Conservation (phyloP, 2,329 filamentous ascomycete species). For the Phialophora macrospora region DNA sequence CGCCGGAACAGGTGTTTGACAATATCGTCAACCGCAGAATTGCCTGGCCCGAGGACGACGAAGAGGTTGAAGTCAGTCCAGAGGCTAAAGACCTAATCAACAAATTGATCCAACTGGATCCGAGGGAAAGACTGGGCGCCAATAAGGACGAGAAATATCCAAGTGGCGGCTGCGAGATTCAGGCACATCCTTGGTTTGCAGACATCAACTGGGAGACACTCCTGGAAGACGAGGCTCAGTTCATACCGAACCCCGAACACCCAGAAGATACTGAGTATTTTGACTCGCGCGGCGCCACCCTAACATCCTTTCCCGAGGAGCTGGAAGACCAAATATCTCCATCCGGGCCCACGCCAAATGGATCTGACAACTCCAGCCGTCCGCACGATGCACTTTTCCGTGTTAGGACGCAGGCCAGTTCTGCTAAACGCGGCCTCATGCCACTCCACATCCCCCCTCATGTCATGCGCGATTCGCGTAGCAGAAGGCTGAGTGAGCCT, state of each 20-base stretch:
- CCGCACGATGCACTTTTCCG: conserved; percentile 93
- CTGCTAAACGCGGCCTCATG: conserved; percentile 89
- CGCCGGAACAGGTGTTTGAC: conserved; percentile 92
- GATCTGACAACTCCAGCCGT: conserved; percentile 80
- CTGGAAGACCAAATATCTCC: conserved; percentile 87
- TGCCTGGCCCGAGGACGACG: conserved; percentile 87
- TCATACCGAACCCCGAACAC: conserved; percentile 89
- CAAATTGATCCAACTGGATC: conserved; percentile 82
- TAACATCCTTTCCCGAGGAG: conserved; percentile 91
- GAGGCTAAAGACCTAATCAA: conserved; percentile 96
- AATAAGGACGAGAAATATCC: conserved; percentile 82
- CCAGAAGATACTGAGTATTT: conserved; percentile 99
- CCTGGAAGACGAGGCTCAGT: conserved; percentile 93
- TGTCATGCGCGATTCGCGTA: conserved; percentile 81
- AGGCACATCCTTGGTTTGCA: conserved; percentile 84
- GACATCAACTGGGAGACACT: conserved; percentile 88
- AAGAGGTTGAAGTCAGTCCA: conserved; percentile 72
- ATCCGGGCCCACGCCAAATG: conserved; percentile 63
- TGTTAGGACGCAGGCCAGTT: conserved; percentile 83
- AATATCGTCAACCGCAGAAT: conserved; percentile 91
- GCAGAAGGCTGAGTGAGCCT: conserved; percentile 86
- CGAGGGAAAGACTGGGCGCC: conserved; percentile 78
- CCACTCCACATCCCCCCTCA: conserved; percentile 95
- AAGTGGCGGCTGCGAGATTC: conserved; percentile 88
- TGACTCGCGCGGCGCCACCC: conserved; percentile 84